Conservation (phyloP, 2,329 filamentous ascomycete species). For the Pseudogymnoascus sp. region DNA sequence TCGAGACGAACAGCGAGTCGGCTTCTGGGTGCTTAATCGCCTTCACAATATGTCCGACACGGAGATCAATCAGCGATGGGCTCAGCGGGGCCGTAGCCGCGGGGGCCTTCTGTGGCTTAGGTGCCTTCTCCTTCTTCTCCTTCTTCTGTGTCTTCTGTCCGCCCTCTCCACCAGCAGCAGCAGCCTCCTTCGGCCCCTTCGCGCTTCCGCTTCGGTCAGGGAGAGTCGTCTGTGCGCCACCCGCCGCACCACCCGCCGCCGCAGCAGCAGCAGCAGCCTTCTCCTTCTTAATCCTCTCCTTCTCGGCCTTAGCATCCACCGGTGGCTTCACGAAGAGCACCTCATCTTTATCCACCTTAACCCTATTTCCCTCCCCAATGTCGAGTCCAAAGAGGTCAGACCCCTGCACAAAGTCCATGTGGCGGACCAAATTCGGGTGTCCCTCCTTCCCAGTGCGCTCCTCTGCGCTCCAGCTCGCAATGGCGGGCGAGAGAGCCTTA, state of each 20-base stretch:
- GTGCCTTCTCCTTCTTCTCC: conserved; percentile 84
- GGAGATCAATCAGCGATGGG: conserved; percentile 82
- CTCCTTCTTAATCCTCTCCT: conserved; percentile 94
- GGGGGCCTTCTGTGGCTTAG: conserved; percentile 61
- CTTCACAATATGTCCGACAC: conserved; percentile 95
- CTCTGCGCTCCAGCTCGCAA: conserved; percentile 73
- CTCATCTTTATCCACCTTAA: conserved; percentile 68
- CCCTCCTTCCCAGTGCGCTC: conserved; percentile 84
- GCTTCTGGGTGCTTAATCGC: conserved; percentile 93
- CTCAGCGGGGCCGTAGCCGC: conserved; percentile 67
- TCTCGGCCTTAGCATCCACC: conserved; percentile 86
- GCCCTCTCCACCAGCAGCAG: conserved; percentile 27
- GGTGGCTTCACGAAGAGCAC: conserved; percentile 83
- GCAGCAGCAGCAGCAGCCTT: conserved; percentile 63
- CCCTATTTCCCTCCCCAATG: conserved; percentile 63
- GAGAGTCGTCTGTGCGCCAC: conserved; percentile 39
- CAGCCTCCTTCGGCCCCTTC: conserved; percentile 31
- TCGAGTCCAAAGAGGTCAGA: conserved; percentile 63
- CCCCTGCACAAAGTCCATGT: conserved; percentile 93
- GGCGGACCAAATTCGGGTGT: conserved; percentile 82
- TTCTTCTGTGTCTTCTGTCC: conserved; percentile 56
- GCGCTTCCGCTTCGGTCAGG: conserved; percentile 51
- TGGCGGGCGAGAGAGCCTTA: conserved; percentile 64
- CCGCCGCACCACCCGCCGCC: conserved; percentile 29
- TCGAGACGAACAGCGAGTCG: conserved; percentile 90